Conservation (phyloP, 345 rosid species). For the Turritis glabra region DNA sequence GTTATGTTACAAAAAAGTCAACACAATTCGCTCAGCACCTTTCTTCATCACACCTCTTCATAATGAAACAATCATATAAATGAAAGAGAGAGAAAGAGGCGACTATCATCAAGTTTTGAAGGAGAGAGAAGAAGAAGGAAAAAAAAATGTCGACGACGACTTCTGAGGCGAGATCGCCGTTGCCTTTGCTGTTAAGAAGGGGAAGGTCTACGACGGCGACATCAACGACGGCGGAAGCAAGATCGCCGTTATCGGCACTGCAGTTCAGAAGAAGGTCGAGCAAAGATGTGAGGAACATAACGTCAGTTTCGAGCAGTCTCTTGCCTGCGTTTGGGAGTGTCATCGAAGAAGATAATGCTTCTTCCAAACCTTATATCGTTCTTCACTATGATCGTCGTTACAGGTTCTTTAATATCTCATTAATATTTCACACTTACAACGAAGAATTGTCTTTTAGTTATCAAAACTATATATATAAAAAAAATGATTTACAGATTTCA, state of each 20-base stretch:
- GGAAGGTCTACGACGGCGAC: conserved; percentile 35
- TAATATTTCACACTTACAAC: too few species aligned
- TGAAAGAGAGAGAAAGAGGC: background rate
- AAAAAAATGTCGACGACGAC: conserved; percentile 38
- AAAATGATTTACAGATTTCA: too few species aligned
- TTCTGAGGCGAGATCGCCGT: conserved; percentile 46
- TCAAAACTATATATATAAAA: too few species aligned
- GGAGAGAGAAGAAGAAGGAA: conserved; percentile 30
- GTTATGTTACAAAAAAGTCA: conserved; percentile 19
- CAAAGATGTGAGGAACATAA: conserved; percentile 55
- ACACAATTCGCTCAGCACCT: conserved; percentile 10
- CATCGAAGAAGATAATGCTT: conserved; percentile 50
- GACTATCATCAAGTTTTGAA: background rate
- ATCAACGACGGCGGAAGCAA: conserved; percentile 33
- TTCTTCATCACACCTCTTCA: background rate
- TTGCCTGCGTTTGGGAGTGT: conserved; percentile 88
- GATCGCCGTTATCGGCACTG: conserved; percentile 49
- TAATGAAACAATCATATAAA: conserved; percentile 26
- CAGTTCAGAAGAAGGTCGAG: conserved; percentile 59
- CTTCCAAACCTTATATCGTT: conserved; percentile 53
- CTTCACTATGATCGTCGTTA: conserved; percentile 90
- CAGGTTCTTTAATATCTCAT: too few species aligned
- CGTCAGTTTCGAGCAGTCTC: conserved; percentile 78
- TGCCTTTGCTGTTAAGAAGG: conserved; percentile 53
- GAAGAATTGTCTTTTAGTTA: too few species aligned